Conservation (phyloP, 148 eudicot species). For the Gaultheria prostrata region DNA sequence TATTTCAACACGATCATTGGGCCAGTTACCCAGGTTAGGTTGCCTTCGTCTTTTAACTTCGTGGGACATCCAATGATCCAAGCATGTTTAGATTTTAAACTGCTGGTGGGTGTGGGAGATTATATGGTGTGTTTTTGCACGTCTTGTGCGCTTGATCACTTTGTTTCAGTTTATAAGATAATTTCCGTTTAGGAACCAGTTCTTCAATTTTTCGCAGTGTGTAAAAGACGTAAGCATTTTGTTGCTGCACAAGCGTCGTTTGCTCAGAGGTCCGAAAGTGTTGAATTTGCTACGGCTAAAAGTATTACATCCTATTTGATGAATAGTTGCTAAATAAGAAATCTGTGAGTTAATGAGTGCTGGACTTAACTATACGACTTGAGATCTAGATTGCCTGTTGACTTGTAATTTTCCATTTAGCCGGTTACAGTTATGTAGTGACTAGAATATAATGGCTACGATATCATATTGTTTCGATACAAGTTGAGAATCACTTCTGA, state of each 20-base stretch:
- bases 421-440: background rate
- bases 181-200: background rate
- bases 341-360: background rate
- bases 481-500: conserved; percentile 1
- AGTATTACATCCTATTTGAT: background rate
- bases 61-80: no score
- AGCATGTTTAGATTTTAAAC: no score
- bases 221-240: background rate
- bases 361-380: background rate
- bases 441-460: background rate
- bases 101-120: background rate
- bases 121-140: background rate
- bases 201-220: background rate
- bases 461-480: background rate
- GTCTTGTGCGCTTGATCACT: background rate
- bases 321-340: background rate
- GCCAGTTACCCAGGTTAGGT: no score
- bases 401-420: background rate
- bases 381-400: background rate
- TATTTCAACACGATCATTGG: no score
- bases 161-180: background rate
- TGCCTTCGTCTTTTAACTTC: no score
- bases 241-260: background rate
- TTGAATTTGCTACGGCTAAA: background rate
- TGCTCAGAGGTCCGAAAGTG: background rate